phyloP scores from a whole-genome alignment of 176 grass and related monocot genomes.

The Musa acuminata region DNA sequence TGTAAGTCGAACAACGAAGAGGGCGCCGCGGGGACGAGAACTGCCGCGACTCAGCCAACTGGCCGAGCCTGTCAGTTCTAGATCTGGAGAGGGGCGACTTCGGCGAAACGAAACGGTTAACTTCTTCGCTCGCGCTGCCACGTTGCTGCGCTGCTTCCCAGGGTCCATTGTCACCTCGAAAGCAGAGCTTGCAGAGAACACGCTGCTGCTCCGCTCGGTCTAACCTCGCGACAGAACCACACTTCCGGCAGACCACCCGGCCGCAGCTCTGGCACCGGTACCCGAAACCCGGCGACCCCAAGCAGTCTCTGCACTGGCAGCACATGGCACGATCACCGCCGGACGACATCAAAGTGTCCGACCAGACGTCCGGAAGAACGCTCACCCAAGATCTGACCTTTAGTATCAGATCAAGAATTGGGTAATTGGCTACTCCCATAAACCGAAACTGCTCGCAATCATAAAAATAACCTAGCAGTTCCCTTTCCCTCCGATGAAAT shows the following conservation, averaged over 20 bases:
- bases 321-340: conserved; percentile 24
- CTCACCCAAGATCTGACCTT: conserved; percentile 46
- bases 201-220: conserved; percentile 5
- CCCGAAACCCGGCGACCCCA: background rate
- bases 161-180: background rate
- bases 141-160: background rate
- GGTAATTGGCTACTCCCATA: conserved; percentile 63
- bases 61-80: conserved; percentile 11
- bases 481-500: background rate
- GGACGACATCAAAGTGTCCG: conserved; percentile 21
- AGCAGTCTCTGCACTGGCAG: conserved; percentile 22
- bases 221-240: background rate
- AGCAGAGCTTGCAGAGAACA: conserved; percentile 2
- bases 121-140: background rate
- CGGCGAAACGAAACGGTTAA: conserved; percentile 16
- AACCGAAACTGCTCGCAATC: conserved; percentile 24
- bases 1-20: conserved; percentile 23
- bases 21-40: conserved; percentile 39
- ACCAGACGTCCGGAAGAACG: conserved; percentile 22
- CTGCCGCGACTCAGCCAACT: conserved; percentile 31
- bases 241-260: conserved; percentile 15
- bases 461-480: conserved; percentile 20
- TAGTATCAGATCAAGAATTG: conserved; percentile 39
- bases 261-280: conserved; percentile 13
- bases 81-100: conserved; percentile 39